A percentile compares a stretch with the other conserved stretches of the same genome.
Evolutionary conservation across 1,284 basidiomycete species (phyloP).

Genomic region (Porogramme epimiltina): DNA sequence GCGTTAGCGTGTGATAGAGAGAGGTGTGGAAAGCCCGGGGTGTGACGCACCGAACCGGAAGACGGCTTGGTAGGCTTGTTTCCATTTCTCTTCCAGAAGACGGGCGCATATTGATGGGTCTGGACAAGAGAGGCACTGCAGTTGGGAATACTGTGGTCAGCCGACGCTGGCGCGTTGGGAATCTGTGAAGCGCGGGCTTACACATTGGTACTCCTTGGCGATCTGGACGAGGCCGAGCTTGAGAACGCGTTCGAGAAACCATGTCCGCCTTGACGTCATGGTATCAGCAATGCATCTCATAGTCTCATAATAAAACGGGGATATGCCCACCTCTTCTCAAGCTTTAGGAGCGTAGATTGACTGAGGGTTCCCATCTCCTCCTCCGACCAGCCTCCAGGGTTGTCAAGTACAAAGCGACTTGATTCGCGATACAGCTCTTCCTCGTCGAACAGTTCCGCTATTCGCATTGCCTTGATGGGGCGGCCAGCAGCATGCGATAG

Average conservation of each 20-base stretch:
- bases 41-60: conserved; percentile 74
- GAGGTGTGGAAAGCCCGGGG: conserved; percentile 13
- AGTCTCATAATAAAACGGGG: background rate
- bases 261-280: conserved; percentile 64
- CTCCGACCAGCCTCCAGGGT: conserved; percentile 84
- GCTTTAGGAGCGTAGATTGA: conserved; percentile 80
- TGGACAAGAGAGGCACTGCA: conserved; percentile 80
- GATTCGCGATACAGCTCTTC: conserved; percentile 89
- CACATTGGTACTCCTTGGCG: conserved; percentile 89
- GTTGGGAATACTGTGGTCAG: background rate
- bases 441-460: conserved; percentile 85
- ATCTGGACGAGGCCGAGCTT: conserved; percentile 88
- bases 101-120: conserved; percentile 80
- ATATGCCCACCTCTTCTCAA: conserved; percentile 74
- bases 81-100: conserved; percentile 94
- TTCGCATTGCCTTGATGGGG: conserved; percentile 88
- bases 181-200: conserved; percentile 39
- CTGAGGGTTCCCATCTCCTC: conserved; percentile 79
- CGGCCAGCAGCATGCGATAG: conserved; percentile 88
- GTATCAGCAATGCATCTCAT: background rate
- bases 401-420: conserved; percentile 88
- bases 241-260: conserved; percentile 92
- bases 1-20: background rate
- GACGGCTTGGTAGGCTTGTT: conserved; percentile 83
- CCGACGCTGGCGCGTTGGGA: conserved; percentile 16